Base-by-base conservation (phyloP, 768 basidiomycete genomes). In the Mrakia gelida region DNA sequence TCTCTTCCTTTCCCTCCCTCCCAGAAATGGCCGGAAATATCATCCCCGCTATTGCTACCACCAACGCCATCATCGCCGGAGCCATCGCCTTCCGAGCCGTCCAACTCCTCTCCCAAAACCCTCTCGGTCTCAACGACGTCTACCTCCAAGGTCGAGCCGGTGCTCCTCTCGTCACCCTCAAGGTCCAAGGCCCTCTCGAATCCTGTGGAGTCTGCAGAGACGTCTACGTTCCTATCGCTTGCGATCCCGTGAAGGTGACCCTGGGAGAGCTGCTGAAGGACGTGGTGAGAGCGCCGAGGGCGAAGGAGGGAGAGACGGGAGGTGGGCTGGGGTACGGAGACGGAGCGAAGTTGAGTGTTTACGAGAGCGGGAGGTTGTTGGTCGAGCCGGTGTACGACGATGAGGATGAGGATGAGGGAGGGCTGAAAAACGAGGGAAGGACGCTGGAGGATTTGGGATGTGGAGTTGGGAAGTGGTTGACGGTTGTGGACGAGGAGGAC, bases 11-110 rank as follows among this genome's bases (percentile, higher is more conserved):
- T 26, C n/a, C 38, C 49, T 59, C 32, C 45, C 45, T 10, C 7
- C 30, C 84, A 96, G 95, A 98, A 85, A 98, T 98, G 93, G 97
- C 97, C 0, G 97, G 97, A 15, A 99, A 99, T 85, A 98, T 99
- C 82, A 99, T 98, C 80, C 97, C 97, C 9, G 97, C 97, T 1
- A 98, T 99, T 81, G 97, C 97, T 7, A 99, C 97, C 5, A 99
- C 97, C 32, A 99, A 99, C 83, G 97, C 97, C 15, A 93, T 99
- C 84, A 90, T 98, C 80, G 92, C 97, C 0, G 97, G 96, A 0
- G 86, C 96, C 56, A 94, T 98, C 82, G 95, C 98, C 32, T 88
- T 98, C 65, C 95, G 98, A 84, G 92, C 95, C 0, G 86, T 98
- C 30, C 91, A 94, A 77, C 87, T 97, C 62, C 87, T 98, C 30